phyloP scores from a whole-genome alignment of 805 yeast genomes.

The Cyberlindnera xylosilytica region DNA sequence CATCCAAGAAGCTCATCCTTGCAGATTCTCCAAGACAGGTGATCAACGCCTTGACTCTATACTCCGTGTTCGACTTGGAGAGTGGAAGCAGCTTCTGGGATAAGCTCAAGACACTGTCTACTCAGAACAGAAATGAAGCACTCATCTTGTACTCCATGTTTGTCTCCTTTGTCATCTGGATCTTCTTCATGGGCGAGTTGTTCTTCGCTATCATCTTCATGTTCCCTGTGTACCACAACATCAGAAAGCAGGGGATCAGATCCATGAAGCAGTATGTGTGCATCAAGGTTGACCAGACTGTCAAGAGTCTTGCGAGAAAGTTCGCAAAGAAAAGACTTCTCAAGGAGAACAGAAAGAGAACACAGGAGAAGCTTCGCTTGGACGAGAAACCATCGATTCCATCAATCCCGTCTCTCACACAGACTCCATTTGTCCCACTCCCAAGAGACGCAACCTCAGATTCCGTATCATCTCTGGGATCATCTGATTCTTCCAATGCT shows the following conservation, averaged over 20 bases:
- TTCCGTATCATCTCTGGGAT: conserved; percentile 7
- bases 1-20: conserved; percentile 56
- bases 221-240: conserved; percentile 47
- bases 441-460: conserved; percentile 10
- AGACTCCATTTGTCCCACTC: background rate
- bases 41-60: conserved; percentile 71
- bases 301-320: conserved; percentile 46
- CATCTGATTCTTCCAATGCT: conserved; percentile 3
- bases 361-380: background rate
- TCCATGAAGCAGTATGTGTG: conserved; percentile 63
- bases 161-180: conserved; percentile 71
- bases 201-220: conserved; percentile 50
- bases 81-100: conserved; percentile 29
- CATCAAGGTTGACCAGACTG: conserved; percentile 52
- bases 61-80: conserved; percentile 42
- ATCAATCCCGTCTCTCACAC: conserved; percentile 1
- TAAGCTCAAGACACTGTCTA: conserved; percentile 57
- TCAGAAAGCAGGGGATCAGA: conserved; percentile 36
- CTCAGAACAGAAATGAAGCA: conserved; percentile 59
- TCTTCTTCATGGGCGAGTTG: conserved; percentile 57
- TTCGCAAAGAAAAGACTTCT: conserved; percentile 14
- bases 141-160: conserved; percentile 74
- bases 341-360: conserved; percentile 9
- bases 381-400: conserved; percentile 12
- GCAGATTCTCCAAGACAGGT: conserved; percentile 90